Evolutionary conservation across 169 alveolate genomes (phyloP), one percentile per base, ranked within the genome.

Genomic region (Cyclospora cayetanensis): DNA sequence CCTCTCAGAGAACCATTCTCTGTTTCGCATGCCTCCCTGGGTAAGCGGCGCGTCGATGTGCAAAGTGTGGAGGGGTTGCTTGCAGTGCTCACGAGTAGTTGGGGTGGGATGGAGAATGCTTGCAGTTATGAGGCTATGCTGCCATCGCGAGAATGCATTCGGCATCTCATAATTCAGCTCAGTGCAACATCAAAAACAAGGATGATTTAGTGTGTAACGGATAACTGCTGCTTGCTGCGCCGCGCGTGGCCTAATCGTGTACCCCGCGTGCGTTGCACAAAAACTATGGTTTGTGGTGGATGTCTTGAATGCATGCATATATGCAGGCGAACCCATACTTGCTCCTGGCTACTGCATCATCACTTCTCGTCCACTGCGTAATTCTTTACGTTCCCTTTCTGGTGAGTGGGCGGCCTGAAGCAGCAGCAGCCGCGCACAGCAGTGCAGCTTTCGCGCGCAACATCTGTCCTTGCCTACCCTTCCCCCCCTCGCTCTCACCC

Each of bases 11-110:
- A 99, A 98, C 93, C 97, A 97, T 55, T 98, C 99, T 18, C 94
- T 99, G 39, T 91, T 98, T 22, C 95, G 94, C 66, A 95, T 98
- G 95, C 99, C 99, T 29, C 99, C 99, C n/a, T 98, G 99, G 99
- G 93, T 92, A 39, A 43, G 94, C 60, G 60, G 60, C 60, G 60
- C 1, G 20, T 0, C 25, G 20, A 46, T 22, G 60, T 46, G 20
- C 60, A 46, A 15, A 15, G 11, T 46, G 11, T 15, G 60, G 0
- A 22, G 25, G 60, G 11, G 20, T 46, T 12, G 60, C 60, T 15
- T 46, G 60, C 60, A 46, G 60, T 1, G 60, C 60, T 15, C 37
- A 11, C 4, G 9, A 25, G 52, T 31, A 22, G 15, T 68, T 5
- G 80, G 4, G 80, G 80, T 31, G 18, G 80, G 7, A 20, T 29